Evolutionary conservation across 192 early-diverging fungal species (phyloP), one percentile per base, ranked within the genome.

Genomic region (Backusella sp.): DNA sequence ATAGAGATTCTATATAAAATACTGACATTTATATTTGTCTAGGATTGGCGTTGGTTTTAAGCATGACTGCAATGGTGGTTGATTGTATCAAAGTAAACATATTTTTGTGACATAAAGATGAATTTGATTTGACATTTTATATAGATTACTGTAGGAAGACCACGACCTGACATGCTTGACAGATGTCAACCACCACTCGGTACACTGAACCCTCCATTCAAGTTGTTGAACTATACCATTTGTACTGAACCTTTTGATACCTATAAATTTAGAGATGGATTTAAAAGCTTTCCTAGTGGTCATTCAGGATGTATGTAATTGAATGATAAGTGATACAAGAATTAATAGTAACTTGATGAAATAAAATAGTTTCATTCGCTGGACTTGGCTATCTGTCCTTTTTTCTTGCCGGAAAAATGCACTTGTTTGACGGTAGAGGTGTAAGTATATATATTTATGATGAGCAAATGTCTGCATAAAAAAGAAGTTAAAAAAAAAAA

Each of bases 281-380:
- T 94, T 76, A 93, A 92, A 86, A 92, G 90, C 73, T 98, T 97
- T 78, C 93, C 93, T 12, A 93, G 91, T 8, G 97, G 97, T 1
- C 97, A 98, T 80, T 87, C 97, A 5, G 92, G 91, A 36, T 90
- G 89, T 84, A 82, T 74, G 78, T 84, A 28, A 19, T n/a, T 23
- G 8, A 26, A 56, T 56, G 19, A 56, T 23, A 49, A 32, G 39
- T 53, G 9, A 59, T 30, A 66, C 15, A 73, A 36, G 15, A 34
- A 71, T 39, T 30, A 15, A 26, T 26, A 62, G 26, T 23, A 19
- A 32, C 42, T 72, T 39, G 53, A 12, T 44, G 14, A 66, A 26
- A 56, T 56, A 53, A n/a, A 11, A 49, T 81, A 85, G 85, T 91
- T 59, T 88, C 90, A n/a, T 94, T 94, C 80, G 91, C 89, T 17